These are phyloP conservation scores for Fonsecaea monophora DNA, from an alignment of 2,329 filamentous ascomycete genomes.

Conservation along the genomic window DNA sequence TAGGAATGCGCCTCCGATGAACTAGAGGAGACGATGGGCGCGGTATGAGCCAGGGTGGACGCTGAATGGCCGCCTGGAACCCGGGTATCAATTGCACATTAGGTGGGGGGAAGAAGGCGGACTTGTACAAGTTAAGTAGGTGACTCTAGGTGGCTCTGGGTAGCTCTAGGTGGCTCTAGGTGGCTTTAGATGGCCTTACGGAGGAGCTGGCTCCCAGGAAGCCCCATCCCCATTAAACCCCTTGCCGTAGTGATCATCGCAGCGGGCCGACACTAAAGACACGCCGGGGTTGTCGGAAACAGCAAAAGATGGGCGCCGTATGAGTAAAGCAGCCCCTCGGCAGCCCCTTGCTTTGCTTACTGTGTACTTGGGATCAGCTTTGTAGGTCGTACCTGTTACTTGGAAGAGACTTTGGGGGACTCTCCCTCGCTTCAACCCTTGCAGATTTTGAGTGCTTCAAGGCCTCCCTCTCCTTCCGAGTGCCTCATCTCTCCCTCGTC, in stretches of 20 bases:
- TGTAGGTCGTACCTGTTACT: too few species aligned
- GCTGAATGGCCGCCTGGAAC: not conserved
- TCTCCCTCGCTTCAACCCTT: too few species aligned
- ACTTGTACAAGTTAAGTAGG: too few species aligned
- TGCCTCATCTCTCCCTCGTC: too few species aligned
- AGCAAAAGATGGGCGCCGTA: not conserved
- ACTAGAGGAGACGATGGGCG: not conserved
- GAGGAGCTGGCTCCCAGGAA: too few species aligned
- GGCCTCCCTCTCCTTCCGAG: not conserved
- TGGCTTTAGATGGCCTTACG: not conserved
- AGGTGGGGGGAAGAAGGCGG: not conserved
- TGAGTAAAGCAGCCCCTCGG: not conserved
- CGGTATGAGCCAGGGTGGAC: not conserved
- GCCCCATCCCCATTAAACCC: not conserved
- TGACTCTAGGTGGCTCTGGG: too few species aligned
- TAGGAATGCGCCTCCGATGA: not conserved
- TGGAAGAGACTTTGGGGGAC: too few species aligned
- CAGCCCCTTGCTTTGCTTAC: not conserved
- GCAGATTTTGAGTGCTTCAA: too few species aligned
- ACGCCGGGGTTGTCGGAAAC: not conserved
- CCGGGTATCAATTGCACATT: not conserved
- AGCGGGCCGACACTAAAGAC: not conserved
- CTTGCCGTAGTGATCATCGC: conserved; percentile 7
- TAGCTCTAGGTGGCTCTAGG: not conserved
- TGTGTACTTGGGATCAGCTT: too few species aligned